Base-by-base conservation (phyloP, 345 rosid species). In the Eucalyptus victrix region DNA sequence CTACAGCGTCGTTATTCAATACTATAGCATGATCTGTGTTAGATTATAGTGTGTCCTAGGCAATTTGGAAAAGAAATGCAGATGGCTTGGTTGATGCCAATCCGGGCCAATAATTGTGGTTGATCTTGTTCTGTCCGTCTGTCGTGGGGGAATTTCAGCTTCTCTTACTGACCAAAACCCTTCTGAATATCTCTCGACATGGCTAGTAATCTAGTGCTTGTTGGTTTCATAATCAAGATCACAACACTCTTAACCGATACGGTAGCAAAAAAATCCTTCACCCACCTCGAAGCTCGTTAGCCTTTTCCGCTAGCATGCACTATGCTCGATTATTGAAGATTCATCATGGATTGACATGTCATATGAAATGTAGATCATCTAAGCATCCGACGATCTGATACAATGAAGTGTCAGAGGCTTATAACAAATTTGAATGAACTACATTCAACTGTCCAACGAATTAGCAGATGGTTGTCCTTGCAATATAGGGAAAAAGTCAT, bases 261-360 rank as follows among this genome's bases (percentile, higher is more conserved):
- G 83, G 83, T 2, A 37, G 9, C 24, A 6, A 76, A 21, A 37
- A 21, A 76, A 23, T 12, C 30, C 17, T 24, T 23, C 3, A 37
- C 45, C 81, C 8, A 0, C 14, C 26, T 72, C 8, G 0, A 19
- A 1, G 6, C 28, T 9, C 8, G 8, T 34, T 2, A 2, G 6
- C 44, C 81, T 13, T 19, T 34, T 72, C 37, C 1, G 8, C 44
- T 3, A 5, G 45, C 15, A 19, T 19, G 81, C 4, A 1, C 26
- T 6, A 3, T 18, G 24, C 45, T 72, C 4, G 81, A 72, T 40
- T 19, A 9, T 37, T 10, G 13, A 72, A 19, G 15, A 72, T 6
- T 10, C 45, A 14, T 34, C 45, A 37, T 2, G 81, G 81, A 34
- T 37, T 9, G 81, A 19, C 28, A 10, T 72, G 81, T 3, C 45